Evolutionary conservation across 805 yeast genomes (phyloP).

Genomic region (Dipodascus albidus): DNA sequence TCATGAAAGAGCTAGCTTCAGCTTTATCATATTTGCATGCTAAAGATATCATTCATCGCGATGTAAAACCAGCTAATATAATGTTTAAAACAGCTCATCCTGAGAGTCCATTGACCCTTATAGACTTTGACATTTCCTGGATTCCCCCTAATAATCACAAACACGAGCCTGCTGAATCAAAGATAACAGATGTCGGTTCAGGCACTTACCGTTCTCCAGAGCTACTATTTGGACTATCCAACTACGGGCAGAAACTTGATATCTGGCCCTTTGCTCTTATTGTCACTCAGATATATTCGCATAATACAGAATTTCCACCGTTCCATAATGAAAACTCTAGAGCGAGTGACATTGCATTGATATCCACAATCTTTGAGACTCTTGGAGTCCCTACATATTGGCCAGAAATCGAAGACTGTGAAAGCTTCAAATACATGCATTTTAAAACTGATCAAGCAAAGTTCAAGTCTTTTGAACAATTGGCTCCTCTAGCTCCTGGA

Average conservation of each 20-base stretch:
- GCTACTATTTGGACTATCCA: constrained; percentile 44
- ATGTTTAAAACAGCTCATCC: constrained; percentile 35
- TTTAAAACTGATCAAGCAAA: constrained; percentile 6
- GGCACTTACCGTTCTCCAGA: constrained; percentile 68
- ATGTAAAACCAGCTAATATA: constrained; percentile 63
- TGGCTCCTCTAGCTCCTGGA: constrained; percentile 2
- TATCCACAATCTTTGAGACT: constrained; percentile 39
- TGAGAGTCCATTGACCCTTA: constrained; percentile 26
- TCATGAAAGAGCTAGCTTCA: constrained; percentile 13
- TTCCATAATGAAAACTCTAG: constrained; percentile 29
- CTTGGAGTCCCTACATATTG: constrained; percentile 51
- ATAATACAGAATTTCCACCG: constrained; percentile 26
- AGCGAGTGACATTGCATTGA: constrained; percentile 45
- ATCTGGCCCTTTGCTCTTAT: constrained; percentile 65
- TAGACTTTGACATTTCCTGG: constrained; percentile 63
- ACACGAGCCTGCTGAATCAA: constrained; percentile 20
- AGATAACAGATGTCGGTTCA: constrained; percentile 45
- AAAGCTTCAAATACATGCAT: constrained; percentile 10
- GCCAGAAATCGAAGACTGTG: constrained; percentile 14
- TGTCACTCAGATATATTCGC: constrained; percentile 39
- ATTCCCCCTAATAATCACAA: constrained; percentile 34
- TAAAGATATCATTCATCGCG: constrained; percentile 28
- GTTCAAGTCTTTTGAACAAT: background rate
- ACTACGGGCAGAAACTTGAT: constrained; percentile 48
- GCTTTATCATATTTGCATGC: constrained; percentile 18